These are phyloP conservation scores for Paspalum notatum DNA, from an alignment of 176 grass and related monocot genomes.

Conservation along the genomic window DNA sequence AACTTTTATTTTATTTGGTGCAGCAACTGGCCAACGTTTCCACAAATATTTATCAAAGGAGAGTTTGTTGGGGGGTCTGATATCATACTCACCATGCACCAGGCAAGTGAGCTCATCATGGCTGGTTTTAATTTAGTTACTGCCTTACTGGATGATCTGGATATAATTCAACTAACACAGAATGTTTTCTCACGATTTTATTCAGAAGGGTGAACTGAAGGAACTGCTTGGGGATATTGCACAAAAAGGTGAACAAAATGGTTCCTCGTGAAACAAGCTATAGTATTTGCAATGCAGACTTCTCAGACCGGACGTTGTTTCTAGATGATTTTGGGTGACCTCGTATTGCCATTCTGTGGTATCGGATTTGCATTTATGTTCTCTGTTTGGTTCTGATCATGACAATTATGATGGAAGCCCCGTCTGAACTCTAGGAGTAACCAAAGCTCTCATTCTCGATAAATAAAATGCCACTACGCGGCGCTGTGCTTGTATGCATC, in stretches of 20 bases:
- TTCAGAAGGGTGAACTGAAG: constrained; percentile 92
- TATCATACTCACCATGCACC: constrained; percentile 93
- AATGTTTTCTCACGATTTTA: constrained; percentile 18
- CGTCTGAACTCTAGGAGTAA: background rate
- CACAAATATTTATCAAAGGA: constrained; percentile 96
- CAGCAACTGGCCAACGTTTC: constrained; percentile 95
- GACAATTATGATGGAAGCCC: background rate
- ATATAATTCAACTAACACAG: background rate
- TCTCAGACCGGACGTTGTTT: background rate
- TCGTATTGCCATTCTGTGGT: background rate
- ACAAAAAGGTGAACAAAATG: constrained; percentile 38
- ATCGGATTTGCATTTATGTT: background rate
- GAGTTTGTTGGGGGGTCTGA: constrained; percentile 96
- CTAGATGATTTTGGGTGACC: background rate
- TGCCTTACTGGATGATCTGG: background rate
- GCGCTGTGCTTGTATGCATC: background rate
- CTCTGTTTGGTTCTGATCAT: background rate
- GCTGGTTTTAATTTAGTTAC: background rate
- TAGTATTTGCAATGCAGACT: background rate
- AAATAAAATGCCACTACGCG: constrained; percentile 30
- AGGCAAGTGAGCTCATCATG: constrained; percentile 56
- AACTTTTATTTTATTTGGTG: constrained; percentile 28
- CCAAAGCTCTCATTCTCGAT: constrained; percentile 1
- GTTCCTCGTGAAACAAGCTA: constrained; percentile 37
- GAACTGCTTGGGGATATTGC: constrained; percentile 58